Base-by-base conservation (phyloP, 805 yeast genomes). In the Candida easanensis region DNA sequence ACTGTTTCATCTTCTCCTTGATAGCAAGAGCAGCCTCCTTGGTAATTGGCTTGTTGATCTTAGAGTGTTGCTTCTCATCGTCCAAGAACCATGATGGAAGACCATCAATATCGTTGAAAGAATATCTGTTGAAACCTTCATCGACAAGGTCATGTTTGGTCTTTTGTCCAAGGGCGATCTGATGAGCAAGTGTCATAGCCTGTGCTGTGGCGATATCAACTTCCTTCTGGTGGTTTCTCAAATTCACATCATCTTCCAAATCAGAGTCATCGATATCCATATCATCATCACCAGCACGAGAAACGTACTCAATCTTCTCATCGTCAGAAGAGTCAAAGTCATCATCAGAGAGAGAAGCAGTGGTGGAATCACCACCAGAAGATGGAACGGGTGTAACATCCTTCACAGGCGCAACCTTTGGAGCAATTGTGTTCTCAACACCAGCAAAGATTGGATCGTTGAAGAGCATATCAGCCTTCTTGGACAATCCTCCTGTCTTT, bases 171-270 rank as follows among this genome's bases (percentile, higher is more conserved):
- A 88, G 65, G 0, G 98, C 99, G 31, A 93, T 73, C 65, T 93
- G 89, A 61, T 93, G 99, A 0, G 99, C 99, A 56, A 93, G 70
- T 0, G 99, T 93, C 99, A 93, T 93, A 5, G 97, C 97, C 62
- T 89, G 95, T 1, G 85, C 95, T 2, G 97, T 89, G 16, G 93
- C 95, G 47, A 90, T 70, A 50, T 88, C 96, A 38, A 88, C 80
- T 47, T 79, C 84, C 40, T 78, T 73, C 45, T 77, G 69, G 51
- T 84, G 87, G 21, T 63, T 68, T 56, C 66, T 70, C 50, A 64
- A 69, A 46, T 56, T 68, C 41, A 56, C 62, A 59, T 80, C 57
- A 33, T 53, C 84, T 39, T 72, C 80, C 26, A 79, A 84, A 3
- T 77, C 71, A 51, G 75, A 79, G 45, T 71, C 79, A 11, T 60